Conservation (phyloP, 176 grass and related monocot genomes). For the Thalia dealbata region DNA sequence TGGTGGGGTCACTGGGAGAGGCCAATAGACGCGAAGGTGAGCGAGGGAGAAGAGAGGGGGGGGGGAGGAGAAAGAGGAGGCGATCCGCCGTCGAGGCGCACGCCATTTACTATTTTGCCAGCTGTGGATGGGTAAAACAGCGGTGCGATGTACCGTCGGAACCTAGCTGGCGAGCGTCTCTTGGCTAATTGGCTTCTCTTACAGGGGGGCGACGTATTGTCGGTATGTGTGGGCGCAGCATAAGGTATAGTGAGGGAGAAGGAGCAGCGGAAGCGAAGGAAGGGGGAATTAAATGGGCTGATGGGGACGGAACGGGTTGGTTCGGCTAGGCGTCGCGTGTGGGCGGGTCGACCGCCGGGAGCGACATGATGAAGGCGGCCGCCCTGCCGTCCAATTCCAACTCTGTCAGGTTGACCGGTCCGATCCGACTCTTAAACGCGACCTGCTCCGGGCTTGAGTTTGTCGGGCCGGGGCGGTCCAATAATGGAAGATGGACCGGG, state of each 20-base stretch:
- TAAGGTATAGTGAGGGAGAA: neutral
- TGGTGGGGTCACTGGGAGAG: no score
- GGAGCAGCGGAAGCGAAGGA: neutral
- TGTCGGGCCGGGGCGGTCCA: no score
- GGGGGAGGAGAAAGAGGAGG: neutral
- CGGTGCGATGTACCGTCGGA: neutral
- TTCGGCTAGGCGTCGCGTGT: neutral
- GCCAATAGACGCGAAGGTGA: neutral
- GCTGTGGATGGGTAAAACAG: neutral
- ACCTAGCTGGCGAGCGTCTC: neutral
- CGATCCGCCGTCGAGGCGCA: neutral
- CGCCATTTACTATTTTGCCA: conserved; percentile 3
- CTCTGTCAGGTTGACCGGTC: neutral
- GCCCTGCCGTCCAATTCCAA: neutral
- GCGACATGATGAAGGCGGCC: neutral
- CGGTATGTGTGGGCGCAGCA: neutral
- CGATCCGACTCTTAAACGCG: no score
- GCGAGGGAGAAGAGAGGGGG: neutral
- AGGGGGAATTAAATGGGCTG: neutral
- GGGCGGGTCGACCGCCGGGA: neutral
- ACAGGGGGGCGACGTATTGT: neutral
- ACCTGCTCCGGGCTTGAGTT: neutral
- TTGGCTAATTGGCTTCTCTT: no score
- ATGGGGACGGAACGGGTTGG: neutral
- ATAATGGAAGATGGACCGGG: no score